Percentiles rank a stretch among this genome's conserved stretches.
phyloP scores from a whole-genome alignment of 1,284 basidiomycete species.

The Naganishia sp. region DNA sequence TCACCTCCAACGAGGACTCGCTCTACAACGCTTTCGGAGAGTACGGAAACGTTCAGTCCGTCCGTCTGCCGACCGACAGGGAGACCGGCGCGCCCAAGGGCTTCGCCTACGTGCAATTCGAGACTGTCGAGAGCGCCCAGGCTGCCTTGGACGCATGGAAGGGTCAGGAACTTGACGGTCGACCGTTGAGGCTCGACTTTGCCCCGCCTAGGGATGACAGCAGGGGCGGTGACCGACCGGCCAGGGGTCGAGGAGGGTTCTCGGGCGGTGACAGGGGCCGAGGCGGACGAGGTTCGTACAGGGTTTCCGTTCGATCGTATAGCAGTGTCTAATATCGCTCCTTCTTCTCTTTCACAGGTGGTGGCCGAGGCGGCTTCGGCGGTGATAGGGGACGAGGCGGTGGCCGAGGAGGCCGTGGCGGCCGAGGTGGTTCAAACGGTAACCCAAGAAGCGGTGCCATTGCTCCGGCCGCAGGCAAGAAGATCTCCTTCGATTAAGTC shows the following conservation, averaged over 20 bases:
- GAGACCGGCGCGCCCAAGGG: conserved; percentile 91
- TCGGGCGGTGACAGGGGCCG: conserved; percentile 51
- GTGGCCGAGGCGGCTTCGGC: conserved; percentile 57
- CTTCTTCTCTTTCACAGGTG: conserved; percentile 50
- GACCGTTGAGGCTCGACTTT: conserved; percentile 81
- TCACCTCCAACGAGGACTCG: conserved; percentile 74
- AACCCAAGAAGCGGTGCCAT: conserved; percentile 71
- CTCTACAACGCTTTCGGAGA: conserved; percentile 92
- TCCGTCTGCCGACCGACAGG: conserved; percentile 89
- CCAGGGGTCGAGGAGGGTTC: conserved; percentile 56
- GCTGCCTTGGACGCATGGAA: conserved; percentile 71
- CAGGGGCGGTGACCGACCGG: conserved; percentile 60
- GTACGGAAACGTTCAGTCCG: conserved; percentile 82
- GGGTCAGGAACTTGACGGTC: conserved; percentile 79
- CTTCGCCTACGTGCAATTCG: conserved; percentile 96
- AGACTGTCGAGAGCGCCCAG: conserved; percentile 74
- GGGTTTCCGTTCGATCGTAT: background rate
- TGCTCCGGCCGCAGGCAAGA: conserved; percentile 72
- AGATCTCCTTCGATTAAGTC: conserved; percentile 69
- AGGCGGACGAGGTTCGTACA: conserved; percentile 36
- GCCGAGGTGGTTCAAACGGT: conserved; percentile 11
- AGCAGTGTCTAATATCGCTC: background rate
- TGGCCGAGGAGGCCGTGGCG: conserved; percentile 49
- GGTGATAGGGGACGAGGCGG: conserved; percentile 49
- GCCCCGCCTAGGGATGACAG: conserved; percentile 76